Conservation (phyloP, 2,329 filamentous ascomycete genomes). For the Fusarium nanum region DNA sequence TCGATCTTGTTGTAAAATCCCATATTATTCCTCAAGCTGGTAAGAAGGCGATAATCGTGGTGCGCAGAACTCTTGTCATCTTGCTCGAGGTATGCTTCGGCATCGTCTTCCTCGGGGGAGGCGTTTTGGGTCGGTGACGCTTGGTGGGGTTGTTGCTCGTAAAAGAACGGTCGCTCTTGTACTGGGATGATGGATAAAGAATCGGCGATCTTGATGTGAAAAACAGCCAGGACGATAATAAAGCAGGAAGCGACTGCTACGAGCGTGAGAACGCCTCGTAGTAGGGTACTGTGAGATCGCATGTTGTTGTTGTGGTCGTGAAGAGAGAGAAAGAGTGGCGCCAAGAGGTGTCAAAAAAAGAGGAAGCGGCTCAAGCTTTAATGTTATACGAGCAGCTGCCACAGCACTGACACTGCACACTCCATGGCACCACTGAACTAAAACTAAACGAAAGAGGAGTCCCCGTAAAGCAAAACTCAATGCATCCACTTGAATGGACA, state of each 20-base stretch:
- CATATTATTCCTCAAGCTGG: conserved; percentile 34
- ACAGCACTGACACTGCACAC: neutral
- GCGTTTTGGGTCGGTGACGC: neutral
- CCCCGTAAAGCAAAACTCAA: neutral
- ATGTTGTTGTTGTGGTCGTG: conserved; percentile 16
- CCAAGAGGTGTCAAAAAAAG: neutral
- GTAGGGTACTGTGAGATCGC: conserved; percentile 17
- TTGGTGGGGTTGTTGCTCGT: conserved; percentile 19
- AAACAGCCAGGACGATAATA: conserved; percentile 21
- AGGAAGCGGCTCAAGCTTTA: neutral
- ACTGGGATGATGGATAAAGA: conserved; percentile 11
- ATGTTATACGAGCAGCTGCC: conserved; percentile 10
- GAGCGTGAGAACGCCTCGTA: conserved; percentile 25
- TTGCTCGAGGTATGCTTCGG: conserved; percentile 3
- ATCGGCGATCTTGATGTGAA: conserved; percentile 26
- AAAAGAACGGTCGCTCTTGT: conserved; percentile 28
- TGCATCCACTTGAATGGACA: neutral
- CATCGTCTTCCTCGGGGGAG: neutral
- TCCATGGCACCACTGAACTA: neutral
- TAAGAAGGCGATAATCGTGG: conserved; percentile 31
- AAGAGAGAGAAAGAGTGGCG: neutral
- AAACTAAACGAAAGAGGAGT: neutral
- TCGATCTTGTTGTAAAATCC: conserved; percentile 36
- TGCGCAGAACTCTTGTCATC: neutral
- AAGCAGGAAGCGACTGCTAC: conserved; percentile 12